Conservation (phyloP, 2,329 filamentous ascomycete genomes). For the Eurotiales sp. region DNA sequence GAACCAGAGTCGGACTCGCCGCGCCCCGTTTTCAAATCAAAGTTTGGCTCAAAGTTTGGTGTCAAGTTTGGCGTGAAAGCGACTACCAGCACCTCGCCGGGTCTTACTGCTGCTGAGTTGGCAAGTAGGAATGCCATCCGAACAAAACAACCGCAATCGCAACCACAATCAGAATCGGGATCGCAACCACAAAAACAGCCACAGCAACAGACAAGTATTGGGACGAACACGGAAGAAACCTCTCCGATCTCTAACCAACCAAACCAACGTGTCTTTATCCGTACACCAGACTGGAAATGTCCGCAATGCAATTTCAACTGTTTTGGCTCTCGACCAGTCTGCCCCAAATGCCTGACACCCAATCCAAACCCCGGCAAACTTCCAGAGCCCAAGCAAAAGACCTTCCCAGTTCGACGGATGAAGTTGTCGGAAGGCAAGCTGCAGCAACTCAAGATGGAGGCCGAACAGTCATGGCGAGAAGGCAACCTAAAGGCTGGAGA, state of each 20-base stretch:
- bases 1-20: constrained; percentile 6
- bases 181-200: not conserved
- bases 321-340: constrained; percentile 21
- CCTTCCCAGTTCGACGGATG: not conserved
- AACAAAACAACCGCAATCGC: constrained; percentile 7
- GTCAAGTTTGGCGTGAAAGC: constrained; percentile 20
- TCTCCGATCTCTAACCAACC: not conserved
- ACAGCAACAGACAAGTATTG: too few species aligned
- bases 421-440: not conserved
- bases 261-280: not conserved
- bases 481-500: not conserved
- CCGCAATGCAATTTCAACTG: constrained; percentile 22
- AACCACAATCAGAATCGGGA: not conserved
- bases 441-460: not conserved
- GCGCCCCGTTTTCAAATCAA: constrained; percentile 15
- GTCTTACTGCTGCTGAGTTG: constrained; percentile 30
- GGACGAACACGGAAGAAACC: not conserved
- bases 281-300: constrained; percentile 25
- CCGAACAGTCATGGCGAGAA: constrained; percentile 5
- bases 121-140: constrained; percentile 28
- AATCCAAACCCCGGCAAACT: constrained; percentile 18
- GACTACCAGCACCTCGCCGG: constrained; percentile 19
- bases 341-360: constrained; percentile 27
- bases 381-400: constrained; percentile 12
- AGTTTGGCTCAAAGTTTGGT: constrained; percentile 28